These are phyloP conservation scores for Neodidymelliopsis sp. DNA, from an alignment of 2,329 filamentous ascomycete species.

Conservation along the genomic window DNA sequence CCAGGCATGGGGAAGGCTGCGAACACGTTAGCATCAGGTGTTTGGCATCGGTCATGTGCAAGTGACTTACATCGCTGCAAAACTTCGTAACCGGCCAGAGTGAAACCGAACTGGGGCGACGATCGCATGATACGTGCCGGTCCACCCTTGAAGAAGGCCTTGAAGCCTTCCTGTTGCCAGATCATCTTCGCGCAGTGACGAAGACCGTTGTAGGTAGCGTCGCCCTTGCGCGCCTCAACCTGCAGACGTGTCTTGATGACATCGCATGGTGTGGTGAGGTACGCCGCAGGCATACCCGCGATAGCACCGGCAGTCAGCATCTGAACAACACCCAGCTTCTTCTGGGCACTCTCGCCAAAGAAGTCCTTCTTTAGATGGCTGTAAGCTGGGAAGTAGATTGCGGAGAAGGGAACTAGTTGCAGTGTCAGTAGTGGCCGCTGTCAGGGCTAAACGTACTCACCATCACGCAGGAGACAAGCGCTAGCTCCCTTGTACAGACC, in stretches of 20 bases:
- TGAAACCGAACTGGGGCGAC: conserved; percentile 97
- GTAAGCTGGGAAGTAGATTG: conserved; percentile 98
- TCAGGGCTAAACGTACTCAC: conserved; percentile 27
- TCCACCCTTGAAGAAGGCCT: conserved; percentile 98
- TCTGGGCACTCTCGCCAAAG: conserved; percentile 86
- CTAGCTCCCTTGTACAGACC: conserved; percentile 97
- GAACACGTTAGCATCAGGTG: background rate
- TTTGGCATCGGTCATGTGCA: background rate
- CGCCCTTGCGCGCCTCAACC: conserved; percentile 95
- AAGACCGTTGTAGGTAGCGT: conserved; percentile 84
- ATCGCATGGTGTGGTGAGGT: conserved; percentile 96
- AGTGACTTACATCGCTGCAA: conserved; percentile 67
- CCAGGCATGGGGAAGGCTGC: conserved; percentile 77
- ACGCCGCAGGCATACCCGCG: conserved; percentile 65
- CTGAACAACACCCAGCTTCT: conserved; percentile 89
- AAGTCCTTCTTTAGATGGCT: conserved; percentile 91
- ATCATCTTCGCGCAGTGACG: conserved; percentile 86
- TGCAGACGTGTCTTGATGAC: conserved; percentile 99
- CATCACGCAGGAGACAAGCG: conserved; percentile 89
- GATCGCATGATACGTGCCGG: conserved; percentile 94
- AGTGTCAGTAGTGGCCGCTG: conserved; percentile 19
- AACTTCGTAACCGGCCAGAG: conserved; percentile 92
- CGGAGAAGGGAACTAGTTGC: conserved; percentile 82
- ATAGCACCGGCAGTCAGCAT: conserved; percentile 95
- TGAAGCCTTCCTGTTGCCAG: conserved; percentile 89